phyloP scores from a whole-genome alignment of 192 early-diverging fungal genomes.

The Linnemannia hyalina region DNA sequence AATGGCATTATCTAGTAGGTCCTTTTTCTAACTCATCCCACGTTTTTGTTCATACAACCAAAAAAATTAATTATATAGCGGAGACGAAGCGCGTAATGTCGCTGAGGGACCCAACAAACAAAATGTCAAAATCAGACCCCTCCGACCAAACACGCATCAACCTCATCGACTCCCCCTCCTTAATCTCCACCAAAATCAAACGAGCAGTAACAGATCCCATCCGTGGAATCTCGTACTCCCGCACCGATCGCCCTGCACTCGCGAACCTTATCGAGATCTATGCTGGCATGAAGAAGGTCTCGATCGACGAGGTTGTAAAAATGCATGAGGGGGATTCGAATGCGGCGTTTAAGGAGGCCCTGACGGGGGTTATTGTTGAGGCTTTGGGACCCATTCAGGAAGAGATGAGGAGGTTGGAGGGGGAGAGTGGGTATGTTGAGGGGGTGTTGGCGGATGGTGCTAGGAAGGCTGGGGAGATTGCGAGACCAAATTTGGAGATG shows the following conservation, averaged over 20 bases:
- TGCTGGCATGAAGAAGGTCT: slow-evolving; percentile 60
- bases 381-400: slow-evolving; percentile 75
- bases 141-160: slow-evolving; percentile 81
- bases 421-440: slow-evolving; percentile 74
- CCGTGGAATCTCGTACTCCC: slow-evolving; percentile 79
- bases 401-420: slow-evolving; percentile 68
- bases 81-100: slow-evolving; percentile 89
- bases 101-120: slow-evolving; percentile 76
- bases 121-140: slow-evolving; percentile 93
- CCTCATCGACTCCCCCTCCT: slow-evolving; percentile 75
- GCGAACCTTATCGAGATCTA: slow-evolving; percentile 88
- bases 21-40: too few species aligned
- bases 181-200: slow-evolving; percentile 77
- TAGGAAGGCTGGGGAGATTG: slow-evolving; percentile 69
- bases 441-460: slow-evolving; percentile 75
- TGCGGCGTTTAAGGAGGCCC: slow-evolving; percentile 79
- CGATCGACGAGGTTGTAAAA: slow-evolving; percentile 62
- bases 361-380: slow-evolving; percentile 75
- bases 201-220: slow-evolving; percentile 79
- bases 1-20: too few species aligned
- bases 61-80: slow-evolving; percentile 13
- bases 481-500: slow-evolving; percentile 69
- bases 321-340: slow-evolving; percentile 64
- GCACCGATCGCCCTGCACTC: slow-evolving; percentile 79
- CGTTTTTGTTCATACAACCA: neutral